Base-by-base conservation (phyloP, 352 stramenopile genomes). In the Aphanomyces euteiches region DNA sequence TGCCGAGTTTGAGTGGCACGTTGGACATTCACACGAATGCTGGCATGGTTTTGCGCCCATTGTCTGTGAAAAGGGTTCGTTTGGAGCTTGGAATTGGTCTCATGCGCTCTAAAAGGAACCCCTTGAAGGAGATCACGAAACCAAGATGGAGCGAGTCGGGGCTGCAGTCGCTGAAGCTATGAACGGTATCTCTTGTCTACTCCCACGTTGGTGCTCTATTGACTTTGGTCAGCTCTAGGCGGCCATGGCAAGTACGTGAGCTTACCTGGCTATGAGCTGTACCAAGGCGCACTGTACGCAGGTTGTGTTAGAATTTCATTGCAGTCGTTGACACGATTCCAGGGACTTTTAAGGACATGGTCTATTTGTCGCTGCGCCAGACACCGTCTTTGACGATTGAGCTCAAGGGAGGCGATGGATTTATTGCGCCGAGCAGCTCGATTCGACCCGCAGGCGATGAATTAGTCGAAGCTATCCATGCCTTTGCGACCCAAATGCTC, bases 301-400 rank as follows among this genome's bases (percentile, higher is more conserved):
- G 50, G 50, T 58, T 12, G 7, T 3, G n/a, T 19, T 58, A 34
- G 50, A 21, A 53, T 58, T 19, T n/a, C 50, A 2, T 58, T 8
- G 50, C 13, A 10, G 8, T 8, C 37, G 2, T 58, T 38, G 28
- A 34, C 7, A 19, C n/a, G 28, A 10, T 21, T 10, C 8, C 37
- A 58, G 54, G 54, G 8, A 61, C 54, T 28, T 61, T 61, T 37
- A 61, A 61, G 28, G 54, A 61, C 54, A 61, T 61, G 54, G 54
- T 61, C 17, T 61, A 61, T 37, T 39, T 61, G 15, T 45, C 6
- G 8, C 34, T 61, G 6, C 39, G 43, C 54, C 54, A 37, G n/a
- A 61, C 54, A 10, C 54, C 54, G 5, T 61, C 54, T 28, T n/a
- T 61, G 15, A 61, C 54, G 54, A 61, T 61, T 41, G 54, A 61